Percentiles rank a stretch among this genome's conserved stretches.
phyloP scores from a whole-genome alignment of 805 yeast genomes.

The Candida oleophila region DNA sequence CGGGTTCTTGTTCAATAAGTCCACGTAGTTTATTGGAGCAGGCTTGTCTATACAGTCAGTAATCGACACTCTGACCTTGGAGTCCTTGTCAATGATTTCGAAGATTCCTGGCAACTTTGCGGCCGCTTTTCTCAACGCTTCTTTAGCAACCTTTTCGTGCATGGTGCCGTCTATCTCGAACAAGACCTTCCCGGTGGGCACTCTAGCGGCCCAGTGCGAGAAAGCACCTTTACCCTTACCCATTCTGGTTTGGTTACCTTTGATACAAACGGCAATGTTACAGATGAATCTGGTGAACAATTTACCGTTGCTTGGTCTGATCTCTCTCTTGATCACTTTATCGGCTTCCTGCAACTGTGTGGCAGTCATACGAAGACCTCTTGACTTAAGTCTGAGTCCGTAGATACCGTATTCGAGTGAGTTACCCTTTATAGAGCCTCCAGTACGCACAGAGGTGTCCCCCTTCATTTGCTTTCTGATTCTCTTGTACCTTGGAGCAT shows the following conservation, averaged over 20 bases:
- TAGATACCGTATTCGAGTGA: slow-evolving; percentile 75
- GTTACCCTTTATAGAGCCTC: slow-evolving; percentile 91
- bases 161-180: slow-evolving; percentile 81
- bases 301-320: slow-evolving; percentile 74
- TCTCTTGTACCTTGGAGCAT: slow-evolving; percentile 72
- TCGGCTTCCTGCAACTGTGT: slow-evolving; percentile 91
- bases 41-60: slow-evolving; percentile 50
- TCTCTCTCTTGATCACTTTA: slow-evolving; percentile 75
- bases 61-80: slow-evolving; percentile 72
- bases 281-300: slow-evolving; percentile 81
- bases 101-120: slow-evolving; percentile 89
- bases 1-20: slow-evolving; percentile 57
- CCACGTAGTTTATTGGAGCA: slow-evolving; percentile 51
- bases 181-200: slow-evolving; percentile 90
- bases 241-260: slow-evolving; percentile 99
- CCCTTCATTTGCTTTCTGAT: slow-evolving; percentile 87
- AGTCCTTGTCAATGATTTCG: slow-evolving; percentile 70
- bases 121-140: slow-evolving; percentile 86
- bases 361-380: slow-evolving; percentile 83
- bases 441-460: slow-evolving; percentile 88
- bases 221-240: slow-evolving; percentile 99
- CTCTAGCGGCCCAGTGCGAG: slow-evolving; percentile 95
- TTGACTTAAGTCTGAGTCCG: slow-evolving; percentile 86
- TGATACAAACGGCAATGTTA: slow-evolving; percentile 86
- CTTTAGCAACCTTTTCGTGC: slow-evolving; percentile 88